Percentiles rank a stretch among this genome's conserved stretches.
Evolutionary conservation across 2,329 filamentous ascomycete genomes (phyloP).

Genomic region (Orbilia ellipsospora): DNA sequence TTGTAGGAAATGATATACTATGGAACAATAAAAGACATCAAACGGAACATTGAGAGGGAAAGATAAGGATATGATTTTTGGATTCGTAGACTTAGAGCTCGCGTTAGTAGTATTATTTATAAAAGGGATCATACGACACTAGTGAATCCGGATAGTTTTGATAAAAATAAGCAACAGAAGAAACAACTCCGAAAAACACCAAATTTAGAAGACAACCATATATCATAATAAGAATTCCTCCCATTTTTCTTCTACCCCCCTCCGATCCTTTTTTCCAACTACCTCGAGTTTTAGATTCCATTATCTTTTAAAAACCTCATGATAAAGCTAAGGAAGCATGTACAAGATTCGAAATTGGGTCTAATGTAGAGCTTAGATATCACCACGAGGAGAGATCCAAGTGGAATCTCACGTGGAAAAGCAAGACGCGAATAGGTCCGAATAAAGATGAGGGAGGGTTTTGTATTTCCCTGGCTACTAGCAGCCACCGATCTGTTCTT

Average conservation of each 20-base stretch:
- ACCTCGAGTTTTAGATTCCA: too few species aligned
- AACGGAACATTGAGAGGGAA: neutral
- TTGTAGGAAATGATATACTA: too few species aligned
- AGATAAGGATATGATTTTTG: neutral
- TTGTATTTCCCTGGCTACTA: slow-evolving; percentile 59
- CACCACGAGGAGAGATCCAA: neutral
- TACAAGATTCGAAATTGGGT: neutral
- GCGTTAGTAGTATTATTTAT: neutral
- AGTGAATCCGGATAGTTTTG: neutral
- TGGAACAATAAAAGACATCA: neutral
- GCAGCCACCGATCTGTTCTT: slow-evolving; percentile 90
- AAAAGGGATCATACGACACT: neutral
- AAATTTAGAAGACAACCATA: slow-evolving; percentile 45
- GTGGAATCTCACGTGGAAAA: too few species aligned
- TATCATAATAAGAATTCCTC: slow-evolving; percentile 16
- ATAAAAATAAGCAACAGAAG: slow-evolving; percentile 2
- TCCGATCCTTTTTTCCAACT: neutral
- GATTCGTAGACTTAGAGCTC: neutral
- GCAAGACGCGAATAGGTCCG: neutral
- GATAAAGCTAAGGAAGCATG: too few species aligned
- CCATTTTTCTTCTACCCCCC: neutral
- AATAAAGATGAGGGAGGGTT: slow-evolving; percentile 1
- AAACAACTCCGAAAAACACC: slow-evolving; percentile 54
- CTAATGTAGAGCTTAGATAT: neutral
- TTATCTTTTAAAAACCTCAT: too few species aligned